These are phyloP conservation scores for Candida tallmaniae DNA, from an alignment of 805 yeast genomes.

Conservation along the genomic window DNA sequence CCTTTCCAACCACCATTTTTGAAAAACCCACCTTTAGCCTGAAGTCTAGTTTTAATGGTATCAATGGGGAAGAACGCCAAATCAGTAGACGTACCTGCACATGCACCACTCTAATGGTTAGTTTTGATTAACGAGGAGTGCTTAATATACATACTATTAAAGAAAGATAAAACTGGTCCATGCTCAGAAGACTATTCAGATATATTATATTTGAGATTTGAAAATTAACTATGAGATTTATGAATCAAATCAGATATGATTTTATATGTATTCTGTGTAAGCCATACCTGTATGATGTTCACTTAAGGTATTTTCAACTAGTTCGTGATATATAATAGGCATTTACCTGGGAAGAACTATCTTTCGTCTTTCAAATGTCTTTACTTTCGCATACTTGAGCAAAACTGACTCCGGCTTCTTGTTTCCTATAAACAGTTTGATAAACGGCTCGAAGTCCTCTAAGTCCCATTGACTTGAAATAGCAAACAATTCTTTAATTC, in stretches of 20 bases:
- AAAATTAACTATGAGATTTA: not conserved
- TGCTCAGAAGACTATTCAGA: constrained; percentile 29
- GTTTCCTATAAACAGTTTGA: constrained; percentile 23
- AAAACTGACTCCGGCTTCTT: constrained; percentile 35
- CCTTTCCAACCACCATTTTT: constrained; percentile 91
- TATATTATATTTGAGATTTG: constrained; percentile 28
- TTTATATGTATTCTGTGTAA: too few species aligned
- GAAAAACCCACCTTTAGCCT: constrained; percentile 93
- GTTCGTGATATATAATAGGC: too few species aligned
- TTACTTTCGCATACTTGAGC: constrained; percentile 34
- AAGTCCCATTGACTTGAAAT: constrained; percentile 32
- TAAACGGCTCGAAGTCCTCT: constrained; percentile 36
- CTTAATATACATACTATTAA: constrained; percentile 10
- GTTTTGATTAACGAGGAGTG: not conserved
- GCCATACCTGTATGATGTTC: too few species aligned
- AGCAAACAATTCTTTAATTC: constrained; percentile 30
- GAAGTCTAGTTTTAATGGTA: constrained; percentile 88
- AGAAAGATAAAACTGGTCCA: constrained; percentile 8
- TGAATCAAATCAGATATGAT: too few species aligned
- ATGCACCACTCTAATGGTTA: constrained; percentile 62
- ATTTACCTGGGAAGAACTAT: constrained; percentile 25
- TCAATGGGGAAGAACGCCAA: constrained; percentile 94
- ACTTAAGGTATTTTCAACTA: too few species aligned
- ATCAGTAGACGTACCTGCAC: constrained; percentile 96
- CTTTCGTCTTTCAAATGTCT: constrained; percentile 27